These are phyloP conservation scores for Podosphaera fusca DNA, from an alignment of 2,329 filamentous ascomycete species.

Conservation along the genomic window DNA sequence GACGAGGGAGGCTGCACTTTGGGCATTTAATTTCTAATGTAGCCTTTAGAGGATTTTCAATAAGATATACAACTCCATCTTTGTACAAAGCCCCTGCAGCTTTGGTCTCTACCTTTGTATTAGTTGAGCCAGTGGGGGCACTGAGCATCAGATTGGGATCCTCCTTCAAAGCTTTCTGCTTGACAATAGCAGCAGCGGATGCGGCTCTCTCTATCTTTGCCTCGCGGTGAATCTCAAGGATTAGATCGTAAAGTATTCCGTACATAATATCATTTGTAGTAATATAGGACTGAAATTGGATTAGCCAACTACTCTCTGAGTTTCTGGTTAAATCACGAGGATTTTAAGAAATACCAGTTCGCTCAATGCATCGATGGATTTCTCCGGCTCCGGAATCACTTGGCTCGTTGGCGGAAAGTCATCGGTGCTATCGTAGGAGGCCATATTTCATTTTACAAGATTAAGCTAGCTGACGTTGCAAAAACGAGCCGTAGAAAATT, in stretches of 20 bases:
- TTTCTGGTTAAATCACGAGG: constrained; percentile 1
- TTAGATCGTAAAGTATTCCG: constrained; percentile 53
- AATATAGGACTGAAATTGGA: constrained; percentile 27
- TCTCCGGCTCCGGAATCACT: constrained; percentile 25
- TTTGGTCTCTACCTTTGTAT: constrained; percentile 34
- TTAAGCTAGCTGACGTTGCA: not conserved
- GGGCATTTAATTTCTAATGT: constrained; percentile 50
- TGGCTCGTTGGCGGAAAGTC: constrained; percentile 21
- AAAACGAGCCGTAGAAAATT: not conserved
- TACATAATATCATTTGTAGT: constrained; percentile 55
- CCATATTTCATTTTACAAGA: not conserved
- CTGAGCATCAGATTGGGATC: constrained; percentile 9
- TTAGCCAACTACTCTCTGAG: constrained; percentile 2
- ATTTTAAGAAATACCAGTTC: constrained; percentile 26
- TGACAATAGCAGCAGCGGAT: constrained; percentile 38
- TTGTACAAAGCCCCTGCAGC: constrained; percentile 49
- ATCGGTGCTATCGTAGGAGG: constrained; percentile 7
- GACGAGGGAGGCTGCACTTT: constrained; percentile 49
- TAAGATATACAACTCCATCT: constrained; percentile 42
- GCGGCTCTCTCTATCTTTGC: constrained; percentile 53
- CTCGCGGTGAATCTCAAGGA: constrained; percentile 52
- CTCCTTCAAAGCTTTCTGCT: constrained; percentile 22
- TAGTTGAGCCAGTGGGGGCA: constrained; percentile 20
- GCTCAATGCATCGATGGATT: constrained; percentile 21
- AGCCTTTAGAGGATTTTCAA: constrained; percentile 49